A percentile compares a stretch with the other conserved stretches of the same genome.
Evolutionary conservation across 2,329 filamentous ascomycete species (phyloP).

Genomic region (Whalleya microplaca): DNA sequence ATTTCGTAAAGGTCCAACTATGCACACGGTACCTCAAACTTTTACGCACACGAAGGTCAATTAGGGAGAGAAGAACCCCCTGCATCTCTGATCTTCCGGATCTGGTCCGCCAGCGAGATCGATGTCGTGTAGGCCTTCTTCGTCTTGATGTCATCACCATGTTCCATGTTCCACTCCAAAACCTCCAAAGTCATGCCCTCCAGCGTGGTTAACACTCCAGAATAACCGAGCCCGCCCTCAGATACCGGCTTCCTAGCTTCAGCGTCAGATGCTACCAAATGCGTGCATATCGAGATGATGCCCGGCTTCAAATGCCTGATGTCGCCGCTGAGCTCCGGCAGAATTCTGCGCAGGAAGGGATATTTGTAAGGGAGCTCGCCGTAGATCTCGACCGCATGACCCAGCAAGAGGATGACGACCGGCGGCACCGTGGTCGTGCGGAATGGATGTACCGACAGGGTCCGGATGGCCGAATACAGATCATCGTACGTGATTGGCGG

Average conservation of each 20-base stretch:
- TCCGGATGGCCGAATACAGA: conserved; percentile 40
- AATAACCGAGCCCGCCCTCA: conserved; percentile 45
- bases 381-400: conserved; percentile 44
- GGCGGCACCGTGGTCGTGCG: conserved; percentile 37
- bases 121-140: conserved; percentile 43
- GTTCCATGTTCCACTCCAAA: conserved; percentile 47
- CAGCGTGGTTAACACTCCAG: conserved; percentile 43
- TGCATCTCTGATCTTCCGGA: conserved; percentile 33
- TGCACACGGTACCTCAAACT: too few species aligned
- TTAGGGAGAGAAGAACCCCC: conserved; percentile 4
- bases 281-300: conserved; percentile 46
- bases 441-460: conserved; percentile 43
- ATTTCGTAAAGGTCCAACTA: too few species aligned
- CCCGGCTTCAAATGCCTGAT: conserved; percentile 43
- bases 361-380: conserved; percentile 34
- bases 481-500: conserved; percentile 44
- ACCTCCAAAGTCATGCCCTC: conserved; percentile 46
- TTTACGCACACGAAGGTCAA: conserved; percentile 1
- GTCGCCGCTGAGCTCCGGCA: conserved; percentile 41
- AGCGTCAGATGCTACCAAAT: conserved; percentile 42
- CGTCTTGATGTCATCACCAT: conserved; percentile 27
- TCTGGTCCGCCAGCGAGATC: conserved; percentile 44
- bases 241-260: conserved; percentile 36
- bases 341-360: conserved; percentile 31
- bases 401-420: conserved; percentile 40